A percentile compares a stretch with the other conserved stretches of the same genome.
These are phyloP conservation scores for Daldinia eschscholtzii DNA, from an alignment of 2,329 filamentous ascomycete species.

Conservation along the genomic window DNA sequence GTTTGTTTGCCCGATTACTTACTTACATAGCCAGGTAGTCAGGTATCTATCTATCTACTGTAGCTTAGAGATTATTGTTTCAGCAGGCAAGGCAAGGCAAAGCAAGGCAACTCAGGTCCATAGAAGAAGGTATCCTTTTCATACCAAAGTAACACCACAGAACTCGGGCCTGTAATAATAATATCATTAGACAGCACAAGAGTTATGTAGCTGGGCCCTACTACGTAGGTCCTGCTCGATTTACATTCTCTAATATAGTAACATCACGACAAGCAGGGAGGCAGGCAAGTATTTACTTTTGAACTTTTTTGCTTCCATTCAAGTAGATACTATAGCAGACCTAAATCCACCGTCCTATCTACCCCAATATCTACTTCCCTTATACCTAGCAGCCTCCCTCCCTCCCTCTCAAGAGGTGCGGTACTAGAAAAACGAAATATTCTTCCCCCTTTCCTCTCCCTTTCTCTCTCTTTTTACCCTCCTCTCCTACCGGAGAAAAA, in stretches of 20 bases:
- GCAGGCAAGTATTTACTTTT: conserved; percentile 6
- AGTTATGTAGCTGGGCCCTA: background rate
- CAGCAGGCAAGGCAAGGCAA: background rate
- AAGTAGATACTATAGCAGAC: conserved; percentile 15
- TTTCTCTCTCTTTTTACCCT: background rate
- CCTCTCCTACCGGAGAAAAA: background rate
- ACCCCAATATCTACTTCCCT: conserved; percentile 1
- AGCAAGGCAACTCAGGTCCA: background rate
- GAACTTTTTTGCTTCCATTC: conserved; percentile 19
- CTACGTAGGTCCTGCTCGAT: too few relatives aligned
- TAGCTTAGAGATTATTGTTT: background rate
- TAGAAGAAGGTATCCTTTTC: background rate
- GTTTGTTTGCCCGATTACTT: background rate
- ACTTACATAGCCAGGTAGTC: background rate
- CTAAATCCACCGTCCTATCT: conserved; percentile 10
- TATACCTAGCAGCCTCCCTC: conserved; percentile 2
- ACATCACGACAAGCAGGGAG: too few relatives aligned
- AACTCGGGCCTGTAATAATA: background rate
- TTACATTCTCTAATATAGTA: too few relatives aligned
- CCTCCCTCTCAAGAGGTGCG: background rate
- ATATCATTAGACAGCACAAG: background rate
- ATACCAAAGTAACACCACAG: background rate
- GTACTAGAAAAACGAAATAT: conserved; percentile 8
- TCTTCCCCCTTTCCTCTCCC: background rate
- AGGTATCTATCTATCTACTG: too few relatives aligned